Base-by-base conservation (phyloP, 2,329 filamentous ascomycete genomes). In the Teratosphaeria gauchensis region DNA sequence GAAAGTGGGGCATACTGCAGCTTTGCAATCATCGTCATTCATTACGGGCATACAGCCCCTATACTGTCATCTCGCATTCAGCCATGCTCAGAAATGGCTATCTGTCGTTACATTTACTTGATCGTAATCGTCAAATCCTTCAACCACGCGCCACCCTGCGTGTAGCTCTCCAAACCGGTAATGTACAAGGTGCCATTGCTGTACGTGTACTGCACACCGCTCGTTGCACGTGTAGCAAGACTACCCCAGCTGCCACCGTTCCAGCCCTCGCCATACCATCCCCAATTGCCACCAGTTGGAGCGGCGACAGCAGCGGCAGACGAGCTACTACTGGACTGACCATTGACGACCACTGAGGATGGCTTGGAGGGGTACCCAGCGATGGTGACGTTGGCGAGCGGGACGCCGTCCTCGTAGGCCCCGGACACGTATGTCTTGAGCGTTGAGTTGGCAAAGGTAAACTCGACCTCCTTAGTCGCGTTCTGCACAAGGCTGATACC, bases 401-500 rank as follows among this genome's bases (percentile, higher is more conserved):
- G 62, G 21, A 63, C 55, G 32, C 42, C 35, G 35, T 64, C 63
- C 8, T 62, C 32, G 59, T 65, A 69, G n/a, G 53, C 53, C 11
- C 68, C 69, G 6, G 55, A 58, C 19, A 65, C 58, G 35, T 57
- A 63, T 9, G 66, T 58, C 24, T 58, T 60, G n/a, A 69, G 60
- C 9, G 56, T 60, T 52, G 62, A 61, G 59, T 68, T 61, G n/a
- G 62, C 56, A 56, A 62, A 68, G 12, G 54, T 32, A 58, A 67
- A 63, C 57, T 77, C 68, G 16, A 68, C 54, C 48, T 62, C 62
- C 61, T 66, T 68, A 3, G 67, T 68, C 3, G 63, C 62, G n/a
- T 63, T 64, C 54, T 62, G 66, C 33, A 72, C 66, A 5, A 90
- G 59, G 57, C 84, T 88, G 73, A 86, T 85, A 1, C 89, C 88